Evolutionary conservation across 768 basidiomycete species (phyloP).

Genomic region (Lactarius hengduanensis): DNA sequence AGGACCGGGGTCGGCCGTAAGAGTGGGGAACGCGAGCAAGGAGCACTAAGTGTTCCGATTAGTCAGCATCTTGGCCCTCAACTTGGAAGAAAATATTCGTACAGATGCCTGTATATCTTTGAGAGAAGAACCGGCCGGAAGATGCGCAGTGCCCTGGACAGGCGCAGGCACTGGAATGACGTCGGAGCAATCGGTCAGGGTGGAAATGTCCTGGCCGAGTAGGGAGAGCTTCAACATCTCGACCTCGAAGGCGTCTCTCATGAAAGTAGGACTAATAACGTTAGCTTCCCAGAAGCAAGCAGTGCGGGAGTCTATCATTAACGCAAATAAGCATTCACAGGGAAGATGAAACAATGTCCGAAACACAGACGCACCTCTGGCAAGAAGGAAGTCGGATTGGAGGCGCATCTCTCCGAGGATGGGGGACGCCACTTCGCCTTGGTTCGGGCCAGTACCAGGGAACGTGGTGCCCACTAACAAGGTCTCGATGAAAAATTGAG

Average conservation of each 20-base stretch:
- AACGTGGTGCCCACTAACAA: slow-evolving; percentile 17
- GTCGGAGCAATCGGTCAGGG: slow-evolving; percentile 30
- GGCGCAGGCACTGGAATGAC: slow-evolving; percentile 18
- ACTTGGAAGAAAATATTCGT: background rate
- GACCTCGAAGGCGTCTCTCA: slow-evolving; percentile 32
- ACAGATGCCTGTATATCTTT: slow-evolving; percentile 5
- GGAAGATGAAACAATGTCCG: background rate
- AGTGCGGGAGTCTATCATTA: slow-evolving; percentile 33
- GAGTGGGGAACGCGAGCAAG: background rate
- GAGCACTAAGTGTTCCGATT: slow-evolving; percentile 2
- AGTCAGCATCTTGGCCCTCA: background rate
- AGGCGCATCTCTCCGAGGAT: slow-evolving; percentile 17
- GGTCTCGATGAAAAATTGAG: slow-evolving; percentile 36
- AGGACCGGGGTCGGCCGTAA: slow-evolving; percentile 11
- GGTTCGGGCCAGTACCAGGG: background rate
- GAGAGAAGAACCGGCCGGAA: slow-evolving; percentile 14
- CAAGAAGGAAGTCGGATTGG: slow-evolving; percentile 22
- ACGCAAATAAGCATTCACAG: background rate
- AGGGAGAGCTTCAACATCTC: slow-evolving; percentile 36
- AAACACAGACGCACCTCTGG: slow-evolving; percentile 27
- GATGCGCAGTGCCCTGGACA: background rate
- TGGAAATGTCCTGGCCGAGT: slow-evolving; percentile 32
- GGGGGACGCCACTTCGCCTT: background rate
- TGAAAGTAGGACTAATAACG: slow-evolving; percentile 33
- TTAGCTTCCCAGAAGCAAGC: slow-evolving; percentile 38